Conservation (phyloP, 2,329 filamentous ascomycete species). For the Sclerotinia nivalis region DNA sequence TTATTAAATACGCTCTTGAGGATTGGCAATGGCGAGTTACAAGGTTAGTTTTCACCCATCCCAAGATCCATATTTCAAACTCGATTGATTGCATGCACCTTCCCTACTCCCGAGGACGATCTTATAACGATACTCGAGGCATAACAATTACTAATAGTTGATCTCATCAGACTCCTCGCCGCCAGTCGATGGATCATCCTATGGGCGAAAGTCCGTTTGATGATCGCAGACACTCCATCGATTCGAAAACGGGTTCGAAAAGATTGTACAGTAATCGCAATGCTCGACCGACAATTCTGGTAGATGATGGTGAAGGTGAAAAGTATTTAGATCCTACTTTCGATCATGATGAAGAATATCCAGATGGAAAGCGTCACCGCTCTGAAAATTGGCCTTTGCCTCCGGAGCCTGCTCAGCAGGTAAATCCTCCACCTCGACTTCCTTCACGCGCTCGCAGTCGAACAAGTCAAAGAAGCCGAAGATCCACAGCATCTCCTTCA, state of each 20-base stretch:
- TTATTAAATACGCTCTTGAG: slow-evolving; percentile 5
- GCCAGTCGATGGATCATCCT: slow-evolving; percentile 25
- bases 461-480: slow-evolving; percentile 35
- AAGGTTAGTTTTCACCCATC: slow-evolving; percentile 17
- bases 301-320: slow-evolving; percentile 41
- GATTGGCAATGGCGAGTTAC: slow-evolving; percentile 23
- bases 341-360: slow-evolving; percentile 31
- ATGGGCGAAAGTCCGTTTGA: slow-evolving; percentile 24
- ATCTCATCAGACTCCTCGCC: slow-evolving; percentile 22
- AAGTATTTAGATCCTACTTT: slow-evolving; percentile 31
- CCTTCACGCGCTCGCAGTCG: slow-evolving; percentile 30
- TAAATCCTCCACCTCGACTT: slow-evolving; percentile 24
- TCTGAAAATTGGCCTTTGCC: slow-evolving; percentile 48
- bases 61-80: slow-evolving; percentile 14
- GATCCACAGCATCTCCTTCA: slow-evolving; percentile 34
- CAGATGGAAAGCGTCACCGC: slow-evolving; percentile 47
- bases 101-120: slow-evolving; percentile 1
- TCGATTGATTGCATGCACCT: slow-evolving; percentile 6
- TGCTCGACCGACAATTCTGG: slow-evolving; percentile 28
- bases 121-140: background rate
- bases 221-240: slow-evolving; percentile 14
- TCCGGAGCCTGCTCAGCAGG: slow-evolving; percentile 21
- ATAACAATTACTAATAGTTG: slow-evolving; percentile 12
- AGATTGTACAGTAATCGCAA: slow-evolving; percentile 40
- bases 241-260: slow-evolving; percentile 36